A percentile compares a stretch with the other conserved stretches of the same genome.
Conservation (phyloP, 164 flowering plant genomes). For the Macadamia tetraphylla region DNA sequence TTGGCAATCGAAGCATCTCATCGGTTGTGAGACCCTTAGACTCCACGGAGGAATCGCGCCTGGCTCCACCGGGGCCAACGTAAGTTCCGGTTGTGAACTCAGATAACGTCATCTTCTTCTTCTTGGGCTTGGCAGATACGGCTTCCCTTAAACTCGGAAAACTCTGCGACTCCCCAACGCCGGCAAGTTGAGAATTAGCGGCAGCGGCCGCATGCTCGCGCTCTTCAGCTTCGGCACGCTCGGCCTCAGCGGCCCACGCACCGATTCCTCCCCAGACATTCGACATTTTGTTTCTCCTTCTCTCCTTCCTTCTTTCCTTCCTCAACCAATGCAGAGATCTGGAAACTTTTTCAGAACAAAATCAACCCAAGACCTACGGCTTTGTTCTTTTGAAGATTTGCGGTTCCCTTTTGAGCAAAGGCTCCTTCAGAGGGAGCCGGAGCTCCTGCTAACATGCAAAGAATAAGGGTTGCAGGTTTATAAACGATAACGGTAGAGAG, state of each 20-base stretch:
- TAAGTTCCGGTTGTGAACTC: slow-evolving; percentile 36
- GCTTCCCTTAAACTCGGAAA: slow-evolving; percentile 54
- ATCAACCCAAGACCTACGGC: too few species aligned
- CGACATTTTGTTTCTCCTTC: slow-evolving; percentile 19
- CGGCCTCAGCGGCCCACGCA: slow-evolving; percentile 43
- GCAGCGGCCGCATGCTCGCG: slow-evolving; percentile 18
- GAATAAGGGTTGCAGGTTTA: neutral
- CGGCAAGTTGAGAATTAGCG: neutral
- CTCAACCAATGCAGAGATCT: too few species aligned
- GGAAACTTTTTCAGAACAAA: too few species aligned
- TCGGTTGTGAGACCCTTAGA: slow-evolving; percentile 48
- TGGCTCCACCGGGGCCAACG: slow-evolving; percentile 20
- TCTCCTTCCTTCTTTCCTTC: neutral
- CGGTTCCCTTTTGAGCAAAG: slow-evolving; percentile 14
- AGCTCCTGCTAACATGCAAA: slow-evolving; percentile 13
- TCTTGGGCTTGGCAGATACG: slow-evolving; percentile 42
- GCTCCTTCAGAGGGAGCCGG: slow-evolving; percentile 38
- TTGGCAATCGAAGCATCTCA: slow-evolving; percentile 68
- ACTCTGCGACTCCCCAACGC: slow-evolving; percentile 30
- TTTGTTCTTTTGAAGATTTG: too few species aligned
- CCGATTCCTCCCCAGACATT: slow-evolving; percentile 30
- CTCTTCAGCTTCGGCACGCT: slow-evolving; percentile 34
- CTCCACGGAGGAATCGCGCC: slow-evolving; percentile 20
- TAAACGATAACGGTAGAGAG: neutral
- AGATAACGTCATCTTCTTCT: slow-evolving; percentile 51